Evolutionary conservation across 2,329 filamentous ascomycete species (phyloP).

Genomic region (Westerdykella ornata): DNA sequence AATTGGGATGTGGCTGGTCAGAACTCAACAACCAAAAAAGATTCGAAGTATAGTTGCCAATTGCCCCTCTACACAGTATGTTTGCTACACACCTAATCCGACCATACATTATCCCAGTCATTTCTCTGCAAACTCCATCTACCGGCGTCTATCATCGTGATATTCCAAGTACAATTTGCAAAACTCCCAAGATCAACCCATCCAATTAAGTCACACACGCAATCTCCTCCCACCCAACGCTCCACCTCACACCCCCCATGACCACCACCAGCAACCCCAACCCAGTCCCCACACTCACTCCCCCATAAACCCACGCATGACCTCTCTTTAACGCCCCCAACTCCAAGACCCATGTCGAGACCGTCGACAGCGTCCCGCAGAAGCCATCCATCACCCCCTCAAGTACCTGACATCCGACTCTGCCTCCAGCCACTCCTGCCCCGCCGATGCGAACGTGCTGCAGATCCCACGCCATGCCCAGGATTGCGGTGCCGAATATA

Average conservation of each 20-base stretch:
- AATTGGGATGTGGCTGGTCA: no score
- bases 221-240: slow-evolving; percentile 37
- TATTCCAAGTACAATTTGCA: no score
- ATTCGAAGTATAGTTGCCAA: no score
- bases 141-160: no score
- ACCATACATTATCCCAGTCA: no score
- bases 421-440: slow-evolving; percentile 39
- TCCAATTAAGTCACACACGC: slow-evolving; percentile 22
- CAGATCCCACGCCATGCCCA: slow-evolving; percentile 73
- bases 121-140: no score
- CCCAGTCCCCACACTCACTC: slow-evolving; percentile 53
- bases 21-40: no score
- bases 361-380: slow-evolving; percentile 44
- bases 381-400: slow-evolving; percentile 46
- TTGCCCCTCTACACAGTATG: no score
- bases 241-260: slow-evolving; percentile 73
- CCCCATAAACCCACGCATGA: slow-evolving; percentile 64
- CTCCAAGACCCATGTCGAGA: slow-evolving; percentile 45
- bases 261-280: slow-evolving; percentile 58
- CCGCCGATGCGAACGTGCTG: slow-evolving; percentile 55
- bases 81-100: no score
- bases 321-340: slow-evolving; percentile 36
- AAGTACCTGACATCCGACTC: slow-evolving; percentile 41
- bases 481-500: slow-evolving; percentile 63
- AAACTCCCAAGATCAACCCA: no score